Conservation (phyloP, 2,329 filamentous ascomycete species). For the Epichloe aotearoae region DNA sequence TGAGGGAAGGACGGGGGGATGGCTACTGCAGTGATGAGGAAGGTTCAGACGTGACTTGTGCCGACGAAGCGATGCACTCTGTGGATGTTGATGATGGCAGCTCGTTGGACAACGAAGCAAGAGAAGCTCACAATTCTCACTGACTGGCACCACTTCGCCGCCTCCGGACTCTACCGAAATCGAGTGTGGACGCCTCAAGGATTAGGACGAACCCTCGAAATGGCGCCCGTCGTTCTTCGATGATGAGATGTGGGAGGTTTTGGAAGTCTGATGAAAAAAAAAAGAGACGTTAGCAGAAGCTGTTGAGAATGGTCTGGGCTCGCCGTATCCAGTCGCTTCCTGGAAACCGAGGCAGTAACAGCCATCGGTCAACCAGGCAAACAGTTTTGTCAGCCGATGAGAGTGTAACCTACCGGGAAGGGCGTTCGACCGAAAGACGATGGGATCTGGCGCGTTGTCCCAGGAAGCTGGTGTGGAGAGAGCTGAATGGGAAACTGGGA, state of each 20-base stretch:
- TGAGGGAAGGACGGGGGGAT: conserved; percentile 52
- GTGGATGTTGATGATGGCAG: conserved; percentile 2
- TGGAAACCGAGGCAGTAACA: background rate
- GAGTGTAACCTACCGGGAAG: conserved; percentile 3
- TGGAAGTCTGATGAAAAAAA: background rate
- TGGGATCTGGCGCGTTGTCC: conserved; percentile 5
- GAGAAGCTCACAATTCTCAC: conserved; percentile 6
- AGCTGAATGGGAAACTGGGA: conserved; percentile 5
- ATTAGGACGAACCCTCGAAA: background rate
- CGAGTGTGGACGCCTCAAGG: background rate
- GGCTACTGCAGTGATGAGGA: conserved; percentile 55
- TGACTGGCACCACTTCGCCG: conserved; percentile 11
- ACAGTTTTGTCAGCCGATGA: background rate
- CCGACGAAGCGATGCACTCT: conserved; percentile 10
- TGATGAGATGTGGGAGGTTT: background rate
- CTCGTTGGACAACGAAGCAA: background rate
- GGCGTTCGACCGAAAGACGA: background rate
- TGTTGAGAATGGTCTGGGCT: background rate
- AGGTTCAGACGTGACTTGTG: conserved; percentile 12
- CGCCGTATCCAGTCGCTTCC: background rate
- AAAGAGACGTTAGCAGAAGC: conserved; percentile 3
- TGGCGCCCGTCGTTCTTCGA: background rate
- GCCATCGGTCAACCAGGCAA: background rate
- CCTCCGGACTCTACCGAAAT: conserved; percentile 2
- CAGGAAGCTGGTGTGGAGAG: conserved; percentile 5